phyloP scores from a whole-genome alignment of 2,329 filamentous ascomycete species.

The Camptophora hylomeconis region DNA sequence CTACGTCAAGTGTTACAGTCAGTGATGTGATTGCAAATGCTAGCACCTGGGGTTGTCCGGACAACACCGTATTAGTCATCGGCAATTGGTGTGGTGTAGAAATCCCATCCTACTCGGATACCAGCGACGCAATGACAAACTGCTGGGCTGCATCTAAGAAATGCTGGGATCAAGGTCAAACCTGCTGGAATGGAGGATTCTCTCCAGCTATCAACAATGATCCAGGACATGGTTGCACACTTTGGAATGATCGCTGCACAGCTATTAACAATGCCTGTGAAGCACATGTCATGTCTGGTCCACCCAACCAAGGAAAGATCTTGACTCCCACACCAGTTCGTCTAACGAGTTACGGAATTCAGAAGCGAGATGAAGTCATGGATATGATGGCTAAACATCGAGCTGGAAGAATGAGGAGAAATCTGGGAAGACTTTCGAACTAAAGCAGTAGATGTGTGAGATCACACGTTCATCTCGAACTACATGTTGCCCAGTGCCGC shows the following conservation, averaged over 20 bases:
- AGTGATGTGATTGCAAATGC: not conserved
- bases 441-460: too few relatives aligned
- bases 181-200: conserved; percentile 44
- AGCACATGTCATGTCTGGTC: conserved; percentile 28
- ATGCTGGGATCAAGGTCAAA: conserved; percentile 46
- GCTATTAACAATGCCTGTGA: conserved; percentile 29
- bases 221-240: conserved; percentile 38
- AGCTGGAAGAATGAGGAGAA: too few relatives aligned
- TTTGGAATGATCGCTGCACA: conserved; percentile 51
- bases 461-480: too few relatives aligned
- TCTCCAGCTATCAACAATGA: conserved; percentile 42
- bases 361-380: too few relatives aligned
- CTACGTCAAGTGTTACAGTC: too few relatives aligned
- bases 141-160: conserved; percentile 45
- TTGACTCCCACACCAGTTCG: conserved; percentile 22
- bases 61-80: conserved; percentile 49
- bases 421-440: too few relatives aligned
- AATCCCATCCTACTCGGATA: conserved; percentile 42
- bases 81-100: conserved; percentile 60
- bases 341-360: too few relatives aligned
- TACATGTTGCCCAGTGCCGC: too few relatives aligned
- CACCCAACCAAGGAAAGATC: conserved; percentile 29
- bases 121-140: conserved; percentile 24
- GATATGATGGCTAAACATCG: too few relatives aligned
- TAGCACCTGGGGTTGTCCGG: conserved; percentile 24